Base-by-base conservation (phyloP, 2,329 filamentous ascomycete species). In the Calonectria hongkongensis region DNA sequence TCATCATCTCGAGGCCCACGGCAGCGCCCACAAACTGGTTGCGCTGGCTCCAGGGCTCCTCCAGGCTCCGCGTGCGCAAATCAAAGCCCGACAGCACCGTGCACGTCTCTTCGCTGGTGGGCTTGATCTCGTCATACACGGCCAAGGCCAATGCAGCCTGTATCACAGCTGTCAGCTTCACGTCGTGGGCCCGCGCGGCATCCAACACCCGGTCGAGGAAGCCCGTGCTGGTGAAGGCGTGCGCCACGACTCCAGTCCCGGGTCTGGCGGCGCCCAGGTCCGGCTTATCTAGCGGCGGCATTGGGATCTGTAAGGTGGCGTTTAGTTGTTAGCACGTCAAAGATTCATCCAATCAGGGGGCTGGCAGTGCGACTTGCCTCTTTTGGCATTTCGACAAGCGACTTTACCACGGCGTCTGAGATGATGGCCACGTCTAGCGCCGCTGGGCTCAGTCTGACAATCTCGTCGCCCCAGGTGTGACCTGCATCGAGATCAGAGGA, bases 1-100 rank as follows among this genome's bases (percentile, higher is more conserved):
- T 15, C 68, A 71, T 71, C 62, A 71, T 48, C 43, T 71, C 68
- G 2, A 58, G 51, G 50, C 68, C 68, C n/a, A 71, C 51, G 28
- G 68, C 68, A 3, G 68, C 68, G 3, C 63, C 62, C 7, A 66
- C 63, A 25, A 71, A 67, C 43, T 8, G 33, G 27, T 71, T 71
- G 21, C 68, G 68, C 68, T 66, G 62, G 21, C 62, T n/a, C 62
- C 62, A 66, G 8, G 68, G 63, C 25, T 66, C 62, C n/a, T 60
- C 47, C 10, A 71, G 43, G 25, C 66, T 62, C 7, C 62, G 48
- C 12, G 68, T 39, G 25, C 68, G 68, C n/a, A 71, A 50, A 28
- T 71, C 62, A 25, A 71, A 66, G 2, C 36, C 68, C 0, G 68
- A 67, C 25, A 71, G 68, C 10, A 71, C 63, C 2, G 63, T 71